Evolutionary conservation across 2,329 filamentous ascomycete genomes (phyloP).

Genomic region (Trichophyton equinum): DNA sequence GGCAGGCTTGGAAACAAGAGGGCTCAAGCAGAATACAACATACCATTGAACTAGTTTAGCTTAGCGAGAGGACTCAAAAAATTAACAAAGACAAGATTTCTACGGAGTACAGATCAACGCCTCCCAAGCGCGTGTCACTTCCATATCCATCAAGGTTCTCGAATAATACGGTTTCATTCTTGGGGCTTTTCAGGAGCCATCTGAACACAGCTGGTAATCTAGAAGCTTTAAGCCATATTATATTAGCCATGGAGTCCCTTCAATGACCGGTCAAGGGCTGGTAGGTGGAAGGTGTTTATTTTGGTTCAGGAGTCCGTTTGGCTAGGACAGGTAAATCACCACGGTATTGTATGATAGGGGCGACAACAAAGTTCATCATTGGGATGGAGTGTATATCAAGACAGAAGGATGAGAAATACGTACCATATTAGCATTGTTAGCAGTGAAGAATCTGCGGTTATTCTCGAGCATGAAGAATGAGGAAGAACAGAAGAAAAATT

Average conservation of each 20-base stretch:
- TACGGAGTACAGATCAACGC: background rate
- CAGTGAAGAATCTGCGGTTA: background rate
- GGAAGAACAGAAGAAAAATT: background rate
- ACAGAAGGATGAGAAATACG: background rate
- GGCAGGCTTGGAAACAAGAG: background rate
- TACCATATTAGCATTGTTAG: background rate
- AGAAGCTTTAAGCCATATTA: background rate
- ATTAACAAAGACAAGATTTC: conserved; percentile 17
- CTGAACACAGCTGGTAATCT: background rate
- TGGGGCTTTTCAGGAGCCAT: background rate
- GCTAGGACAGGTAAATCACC: conserved; percentile 51
- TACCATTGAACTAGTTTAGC: background rate
- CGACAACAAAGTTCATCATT: conserved; percentile 50
- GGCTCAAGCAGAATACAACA: background rate
- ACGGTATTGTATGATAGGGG: conserved; percentile 47
- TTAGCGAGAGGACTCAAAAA: conserved; percentile 1
- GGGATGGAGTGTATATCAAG: background rate
- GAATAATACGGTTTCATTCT: background rate
- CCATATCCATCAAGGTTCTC: no score
- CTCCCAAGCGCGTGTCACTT: no score
- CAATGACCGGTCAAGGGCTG: background rate
- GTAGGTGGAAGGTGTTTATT: background rate
- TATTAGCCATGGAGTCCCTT: background rate
- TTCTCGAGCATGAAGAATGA: background rate
- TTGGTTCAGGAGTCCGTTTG: conserved; percentile 41